Base-by-base conservation (phyloP, 495 filamentous ascomycete genomes). In the Trichoderma asperelloides region DNA sequence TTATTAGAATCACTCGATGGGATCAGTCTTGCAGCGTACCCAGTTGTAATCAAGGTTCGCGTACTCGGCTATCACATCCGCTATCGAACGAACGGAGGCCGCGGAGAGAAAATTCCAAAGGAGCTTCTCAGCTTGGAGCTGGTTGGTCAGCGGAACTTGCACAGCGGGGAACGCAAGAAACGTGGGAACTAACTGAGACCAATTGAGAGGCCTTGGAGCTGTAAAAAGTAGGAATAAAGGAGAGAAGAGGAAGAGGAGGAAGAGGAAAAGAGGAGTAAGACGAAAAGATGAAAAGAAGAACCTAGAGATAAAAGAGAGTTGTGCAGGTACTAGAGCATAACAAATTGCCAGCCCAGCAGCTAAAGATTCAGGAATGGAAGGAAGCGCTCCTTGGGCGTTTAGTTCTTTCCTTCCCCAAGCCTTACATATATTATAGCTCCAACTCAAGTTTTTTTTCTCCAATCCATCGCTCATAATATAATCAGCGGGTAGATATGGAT, bases 81-180 rank as follows among this genome's bases (percentile, higher is more conserved):
- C 28, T 13, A 25, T 30, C 13, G 16, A 12, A 16, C 7, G 55
- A 9, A 30, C 55, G 55, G 55, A 60, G 55, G 55, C 55, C 25
- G 55, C 55, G 55, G 55, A 60, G 55, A 60, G 55, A 60, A 60
- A 60, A 60, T 28, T 33, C 25, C 55, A 28, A 16, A 57, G 49
- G 8, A 60, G 27, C 25, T 15, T 18, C 11, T 30, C 28, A 51
- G 55, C 55, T 30, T 28, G 25, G n/a, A 30, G 25, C 27, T 60
- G 55, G 55, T 60, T 60, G 55, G 55, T 30, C 23, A 60, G 55
- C 55, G 55, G 55, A 60, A 60, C 55, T 60, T 60, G 55, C 33
- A 25, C 55, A 60, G 55, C 55, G 55, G 55, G 55, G 55, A 55
- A 55, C 16, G 5, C 8, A 55, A 55, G 16, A 11, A 9, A 55